These are phyloP conservation scores for Scorias spongiosa DNA, from an alignment of 2,329 filamentous ascomycete genomes.

Conservation along the genomic window DNA sequence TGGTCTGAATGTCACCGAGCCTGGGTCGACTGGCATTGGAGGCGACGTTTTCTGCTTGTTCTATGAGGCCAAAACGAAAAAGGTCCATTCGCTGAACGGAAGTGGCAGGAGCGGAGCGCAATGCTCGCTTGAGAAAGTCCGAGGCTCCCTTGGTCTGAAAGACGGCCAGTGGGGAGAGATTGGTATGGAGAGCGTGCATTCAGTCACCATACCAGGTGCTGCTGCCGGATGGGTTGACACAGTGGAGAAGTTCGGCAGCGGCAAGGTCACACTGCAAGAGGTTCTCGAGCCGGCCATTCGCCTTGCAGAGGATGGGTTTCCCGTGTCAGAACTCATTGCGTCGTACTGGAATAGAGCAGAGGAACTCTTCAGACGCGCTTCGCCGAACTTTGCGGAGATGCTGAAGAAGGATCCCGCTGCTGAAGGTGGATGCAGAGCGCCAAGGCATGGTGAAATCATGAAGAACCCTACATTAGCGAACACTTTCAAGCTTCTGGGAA, in stretches of 20 bases:
- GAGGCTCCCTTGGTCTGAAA: conserved; percentile 51
- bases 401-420: conserved; percentile 61
- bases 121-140: conserved; percentile 53
- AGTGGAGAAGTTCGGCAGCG: conserved; percentile 76
- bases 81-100: conserved; percentile 77
- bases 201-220: conserved; percentile 78
- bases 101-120: conserved; percentile 68
- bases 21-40: conserved; percentile 82
- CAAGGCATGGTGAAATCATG: conserved; percentile 72
- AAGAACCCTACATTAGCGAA: conserved; percentile 66
- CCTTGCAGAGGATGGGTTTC: conserved; percentile 76
- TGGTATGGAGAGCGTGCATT: conserved; percentile 60
- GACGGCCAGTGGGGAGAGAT: conserved; percentile 45
- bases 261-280: conserved; percentile 60
- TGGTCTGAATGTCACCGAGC: conserved; percentile 84
- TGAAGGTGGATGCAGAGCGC: conserved; percentile 56
- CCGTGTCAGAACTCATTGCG: conserved; percentile 67
- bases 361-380: conserved; percentile 49
- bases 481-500: conserved; percentile 66
- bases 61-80: conserved; percentile 70
- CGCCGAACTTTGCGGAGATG: conserved; percentile 77
- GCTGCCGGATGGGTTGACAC: conserved; percentile 89
- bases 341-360: conserved; percentile 56
- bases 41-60: conserved; percentile 95
- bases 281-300: conserved; percentile 72